Evolutionary conservation across 2,329 filamentous ascomycete species (phyloP).

Genomic region (Talaromyces pinophilus): DNA sequence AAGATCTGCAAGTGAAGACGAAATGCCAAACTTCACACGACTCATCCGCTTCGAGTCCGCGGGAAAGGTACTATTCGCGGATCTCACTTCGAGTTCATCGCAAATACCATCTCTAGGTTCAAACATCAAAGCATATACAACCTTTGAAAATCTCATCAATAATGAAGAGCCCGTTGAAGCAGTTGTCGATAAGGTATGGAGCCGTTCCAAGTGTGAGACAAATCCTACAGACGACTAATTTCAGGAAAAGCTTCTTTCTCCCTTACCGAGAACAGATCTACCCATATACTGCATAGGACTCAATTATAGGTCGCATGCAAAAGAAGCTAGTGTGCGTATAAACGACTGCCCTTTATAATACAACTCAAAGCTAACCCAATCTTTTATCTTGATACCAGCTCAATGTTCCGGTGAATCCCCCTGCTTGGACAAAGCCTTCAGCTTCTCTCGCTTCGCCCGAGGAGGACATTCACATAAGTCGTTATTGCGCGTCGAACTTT

Average conservation of each 20-base stretch:
- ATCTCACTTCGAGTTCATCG: neutral
- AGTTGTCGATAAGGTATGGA: neutral
- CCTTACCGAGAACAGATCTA: constrained; percentile 8
- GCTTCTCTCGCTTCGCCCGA: constrained; percentile 14
- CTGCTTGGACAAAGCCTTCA: constrained; percentile 20
- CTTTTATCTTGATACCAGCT: constrained; percentile 9
- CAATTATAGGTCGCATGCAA: constrained; percentile 16
- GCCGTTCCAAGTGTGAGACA: neutral
- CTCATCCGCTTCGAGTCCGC: constrained; percentile 1
- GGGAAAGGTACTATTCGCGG: neutral
- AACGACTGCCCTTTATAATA: neutral
- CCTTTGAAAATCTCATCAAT: neutral
- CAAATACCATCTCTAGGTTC: neutral
- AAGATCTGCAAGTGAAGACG: too few relatives aligned
- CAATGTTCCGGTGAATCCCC: constrained; percentile 20
- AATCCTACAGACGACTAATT: neutral
- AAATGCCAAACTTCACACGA: neutral
- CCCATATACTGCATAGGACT: constrained; percentile 20
- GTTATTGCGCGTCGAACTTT: constrained; percentile 19
- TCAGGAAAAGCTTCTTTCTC: neutral
- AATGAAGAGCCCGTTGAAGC: neutral
- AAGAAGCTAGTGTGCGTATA: constrained; percentile 16
- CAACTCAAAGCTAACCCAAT: neutral
- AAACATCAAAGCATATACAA: neutral
- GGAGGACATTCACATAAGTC: constrained; percentile 15